Evolutionary conservation across 495 filamentous ascomycete genomes (phyloP), one percentile per base, ranked within the genome.

Genomic region (Aspergillus hancockii): DNA sequence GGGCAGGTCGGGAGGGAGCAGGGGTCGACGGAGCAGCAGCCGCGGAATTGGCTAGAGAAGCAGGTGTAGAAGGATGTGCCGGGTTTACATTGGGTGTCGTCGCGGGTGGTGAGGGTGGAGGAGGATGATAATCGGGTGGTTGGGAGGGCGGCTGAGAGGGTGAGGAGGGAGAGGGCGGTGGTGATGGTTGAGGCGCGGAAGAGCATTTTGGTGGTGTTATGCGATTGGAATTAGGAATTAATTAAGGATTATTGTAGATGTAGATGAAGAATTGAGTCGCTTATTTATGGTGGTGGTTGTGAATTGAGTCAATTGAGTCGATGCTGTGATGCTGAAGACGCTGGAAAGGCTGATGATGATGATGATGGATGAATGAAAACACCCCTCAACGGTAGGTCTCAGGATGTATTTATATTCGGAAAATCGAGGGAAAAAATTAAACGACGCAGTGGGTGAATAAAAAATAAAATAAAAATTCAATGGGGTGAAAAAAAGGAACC

Each of bases 11-110:
- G 19, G 3, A 58, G 34, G 7, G 56, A 49, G 23, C 56, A 58
- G 8, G 56, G 56, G 40, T 58, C 56, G 13, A 58, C 49, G 16
- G 56, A 52, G 45, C 56, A 58, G 38, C 56, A 58, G 49, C 56
- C 56, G 18, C 56, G 56, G 49, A 58, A 58, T 13, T 58, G 16
- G 28, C 53, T 58, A 10, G 34, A 0, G 23, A 46, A 4, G 38
- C 56, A 58, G 49, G 28, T 36, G 49, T 58, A 58, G 49, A 21
- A 58, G 36, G 34, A 9, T 10, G 1, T 58, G 31, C 38, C 25
- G 1, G 38, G 8, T 8, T 16, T 1, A 16, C 56, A 58, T n/a
- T 58, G 49, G 25, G 49, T 53, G 38, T 46, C 49, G 23, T 58
- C 56, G 16, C 56, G 49, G 28, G 54, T n/a, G 18, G 16, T n/a